Evolutionary conservation across 352 stramenopile species (phyloP).

Genomic region (Vaucheria bursata): DNA sequence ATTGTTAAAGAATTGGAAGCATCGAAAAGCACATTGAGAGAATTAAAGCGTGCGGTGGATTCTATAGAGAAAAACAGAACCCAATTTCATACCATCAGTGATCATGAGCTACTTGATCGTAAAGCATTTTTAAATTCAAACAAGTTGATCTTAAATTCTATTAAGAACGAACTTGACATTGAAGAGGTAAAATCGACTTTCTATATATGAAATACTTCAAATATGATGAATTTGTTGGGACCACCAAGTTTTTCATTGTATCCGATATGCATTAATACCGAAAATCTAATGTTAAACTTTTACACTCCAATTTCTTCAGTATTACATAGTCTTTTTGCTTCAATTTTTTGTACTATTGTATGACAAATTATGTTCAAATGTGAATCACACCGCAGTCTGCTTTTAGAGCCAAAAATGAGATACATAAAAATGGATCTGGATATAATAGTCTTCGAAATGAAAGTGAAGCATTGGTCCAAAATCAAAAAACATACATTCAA

Average conservation of each 20-base stretch:
- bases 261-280: neutral
- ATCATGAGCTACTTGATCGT: constrained; percentile 15
- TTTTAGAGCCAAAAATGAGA: neutral
- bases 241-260: neutral
- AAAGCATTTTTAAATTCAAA: neutral
- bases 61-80: constrained; percentile 17
- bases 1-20: neutral
- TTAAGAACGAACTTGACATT: neutral
- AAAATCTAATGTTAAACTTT: neutral
- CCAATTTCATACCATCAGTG: constrained; percentile 15
- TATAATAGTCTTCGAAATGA: neutral
- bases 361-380: neutral
- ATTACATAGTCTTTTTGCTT: neutral
- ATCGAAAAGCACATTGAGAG: constrained; percentile 3
- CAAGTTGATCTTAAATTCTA: neutral
- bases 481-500: neutral
- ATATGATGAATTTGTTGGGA: neutral
- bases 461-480: neutral
- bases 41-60: constrained; percentile 13
- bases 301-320: neutral
- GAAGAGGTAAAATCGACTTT: neutral
- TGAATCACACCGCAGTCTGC: neutral
- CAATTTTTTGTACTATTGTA: neutral
- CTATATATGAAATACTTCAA: too few relatives aligned
- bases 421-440: neutral